Base-by-base conservation (phyloP, 1,139 yeast genomes). In the Debaryomyces nepalensis region DNA sequence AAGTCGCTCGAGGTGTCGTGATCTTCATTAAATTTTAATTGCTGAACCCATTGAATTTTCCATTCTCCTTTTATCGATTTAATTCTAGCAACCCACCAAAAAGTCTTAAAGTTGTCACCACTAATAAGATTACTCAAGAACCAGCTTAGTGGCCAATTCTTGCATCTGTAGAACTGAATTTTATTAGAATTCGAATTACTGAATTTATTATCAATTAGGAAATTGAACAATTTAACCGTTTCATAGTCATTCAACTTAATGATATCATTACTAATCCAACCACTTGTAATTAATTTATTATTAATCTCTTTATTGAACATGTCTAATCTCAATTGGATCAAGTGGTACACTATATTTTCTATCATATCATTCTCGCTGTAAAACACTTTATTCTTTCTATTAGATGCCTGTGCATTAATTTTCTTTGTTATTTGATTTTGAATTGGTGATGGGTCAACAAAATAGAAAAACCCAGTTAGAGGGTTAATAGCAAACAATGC, bases 141-240 rank as follows among this genome's bases (percentile, higher is more conserved):
- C 91, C 91, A 85, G 43, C 82, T 79, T 2, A 80, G 66, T 0
- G 90, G 89, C 91, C 91, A 85, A 46, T 77, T 82, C 41, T 77
- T 77, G 40, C 86, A 68, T 16, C 87, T 71, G 55, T 79, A 84
- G 42, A 81, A 74, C 48, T 73, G 80, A 19, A 80, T 54, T 42
- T 62, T 68, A 23, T 45, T 41, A 19, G 37, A 37, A 26, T 47
- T 46, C 22, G 40, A 26, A 9, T 26, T 32, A n/a, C 14, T 26
- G 15, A 38, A 19, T 12, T 33, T 32, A 22, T 41, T 33, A 23
- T 40, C 37, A 4, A 36, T 24, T 6, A 47, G 29, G 35, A 47
- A 43, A 33, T 50, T 44, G 40, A 52, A 49, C 24, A 72, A 52
- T 40, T 68, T 68, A 10, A 42, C 43, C 8, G 60, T 56, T 49